Conservation (phyloP, 495 filamentous ascomycete genomes). For the Penicillium antarcticum region DNA sequence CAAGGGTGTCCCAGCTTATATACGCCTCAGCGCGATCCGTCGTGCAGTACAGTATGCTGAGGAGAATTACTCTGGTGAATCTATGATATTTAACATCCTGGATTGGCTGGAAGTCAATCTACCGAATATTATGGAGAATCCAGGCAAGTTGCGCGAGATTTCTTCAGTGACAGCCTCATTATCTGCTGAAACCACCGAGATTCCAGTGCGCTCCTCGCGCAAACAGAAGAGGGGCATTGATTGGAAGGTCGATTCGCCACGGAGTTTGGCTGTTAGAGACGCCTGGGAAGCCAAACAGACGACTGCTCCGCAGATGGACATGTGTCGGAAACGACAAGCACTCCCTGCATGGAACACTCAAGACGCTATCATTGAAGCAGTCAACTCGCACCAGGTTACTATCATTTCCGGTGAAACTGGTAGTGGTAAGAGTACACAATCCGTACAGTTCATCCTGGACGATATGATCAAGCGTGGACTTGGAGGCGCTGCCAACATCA, state of each 20-base stretch:
- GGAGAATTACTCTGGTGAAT: constrained; percentile 68
- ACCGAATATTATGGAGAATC: constrained; percentile 70
- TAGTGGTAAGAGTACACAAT: constrained; percentile 94
- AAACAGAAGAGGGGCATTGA: constrained; percentile 40
- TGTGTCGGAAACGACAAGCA: constrained; percentile 63
- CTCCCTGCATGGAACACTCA: constrained; percentile 87
- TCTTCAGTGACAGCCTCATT: constrained; percentile 54
- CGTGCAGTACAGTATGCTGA: constrained; percentile 67
- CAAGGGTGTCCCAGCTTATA: constrained; percentile 77
- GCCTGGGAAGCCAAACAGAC: constrained; percentile 55
- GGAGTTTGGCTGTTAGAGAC: constrained; percentile 42
- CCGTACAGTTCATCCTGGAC: constrained; percentile 92
- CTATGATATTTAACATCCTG: constrained; percentile 83
- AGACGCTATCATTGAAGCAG: constrained; percentile 68
- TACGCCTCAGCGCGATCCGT: constrained; percentile 83
- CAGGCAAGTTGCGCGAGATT: constrained; percentile 79
- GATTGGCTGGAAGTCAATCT: constrained; percentile 88
- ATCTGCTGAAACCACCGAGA: constrained; percentile 17
- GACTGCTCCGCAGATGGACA: constrained; percentile 60
- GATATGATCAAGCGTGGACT: constrained; percentile 76
- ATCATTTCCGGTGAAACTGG: constrained; percentile 98
- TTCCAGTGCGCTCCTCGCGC: constrained; percentile 50
- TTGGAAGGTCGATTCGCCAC: constrained; percentile 30
- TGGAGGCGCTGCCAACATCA: constrained; percentile 79
- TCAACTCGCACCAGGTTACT: constrained; percentile 75